Base-by-base conservation (phyloP, 228 moss, liverwort and hornwort genomes). In the Sphagnum magellanicum region DNA sequence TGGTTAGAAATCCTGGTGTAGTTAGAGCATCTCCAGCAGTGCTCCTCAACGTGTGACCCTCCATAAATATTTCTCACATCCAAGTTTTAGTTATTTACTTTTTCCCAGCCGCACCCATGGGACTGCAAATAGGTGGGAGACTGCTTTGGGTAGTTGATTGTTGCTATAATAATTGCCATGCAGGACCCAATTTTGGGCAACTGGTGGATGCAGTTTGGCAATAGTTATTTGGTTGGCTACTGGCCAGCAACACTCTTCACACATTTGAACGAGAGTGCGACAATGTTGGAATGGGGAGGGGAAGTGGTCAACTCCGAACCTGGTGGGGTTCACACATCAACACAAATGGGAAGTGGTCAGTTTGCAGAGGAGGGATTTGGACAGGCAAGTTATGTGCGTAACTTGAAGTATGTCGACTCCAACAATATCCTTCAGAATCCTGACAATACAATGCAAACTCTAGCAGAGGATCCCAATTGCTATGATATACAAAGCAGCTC, bases 171-270 rank as follows among this genome's bases (percentile, higher is more conserved):
- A 32, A 32, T 32, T 32, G 32, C 5, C 5, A 8, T 77, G 63
- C 77, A 85, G 85, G 85, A 85, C 77, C 85, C 85, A 47, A 66
- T 64, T 12, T 74, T 60, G 73, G 85, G 85, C 59, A 73, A 81
- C 63, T 85, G 85, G 85, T 85, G 85, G 85, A 81, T 85, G 85
- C 79, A 85, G 60, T 81, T 85, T 49, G 81, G 85, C 10, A 77
- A 81, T 7, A 70, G 63, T 60, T 79, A 81, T 57, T 65, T 79
- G 16, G 81, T 85, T 5, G 85, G 85, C 1, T 85, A 85, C 68
- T 85, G 85, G 85, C 85, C 85, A 10, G 81, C 79, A 32, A 17
- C 68, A 16, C 61, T 85, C 15, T 85, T 81, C 72, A 85, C 81
- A 4, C 79, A 85, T 60, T 81, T 85, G 0, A 79, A 79, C 46